Evolutionary conservation across 495 filamentous ascomycete species (phyloP).

Genomic region (Neurospora sp.): DNA sequence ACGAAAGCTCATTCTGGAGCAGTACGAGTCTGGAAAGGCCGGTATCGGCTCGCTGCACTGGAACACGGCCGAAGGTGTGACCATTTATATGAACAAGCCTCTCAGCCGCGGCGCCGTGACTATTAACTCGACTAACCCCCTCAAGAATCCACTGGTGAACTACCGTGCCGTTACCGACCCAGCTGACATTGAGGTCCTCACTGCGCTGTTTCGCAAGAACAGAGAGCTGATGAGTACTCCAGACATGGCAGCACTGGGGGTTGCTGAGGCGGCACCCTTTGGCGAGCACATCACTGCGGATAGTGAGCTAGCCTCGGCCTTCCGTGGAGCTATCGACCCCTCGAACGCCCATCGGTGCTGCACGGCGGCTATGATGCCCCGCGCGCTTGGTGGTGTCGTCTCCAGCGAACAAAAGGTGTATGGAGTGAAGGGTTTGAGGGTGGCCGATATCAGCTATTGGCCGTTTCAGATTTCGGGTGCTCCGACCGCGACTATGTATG

Average conservation of each 20-base stretch:
- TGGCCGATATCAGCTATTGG: slow-evolving; percentile 25
- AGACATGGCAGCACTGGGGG: slow-evolving; percentile 28
- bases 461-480: slow-evolving; percentile 35
- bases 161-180: slow-evolving; percentile 27
- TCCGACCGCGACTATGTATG: slow-evolving; percentile 39
- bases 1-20: slow-evolving; percentile 18
- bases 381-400: slow-evolving; percentile 33
- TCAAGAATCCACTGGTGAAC: slow-evolving; percentile 22
- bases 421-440: slow-evolving; percentile 34
- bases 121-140: slow-evolving; percentile 29
- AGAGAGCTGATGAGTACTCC: slow-evolving; percentile 32
- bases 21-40: slow-evolving; percentile 14
- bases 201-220: slow-evolving; percentile 23
- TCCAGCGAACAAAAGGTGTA: slow-evolving; percentile 38
- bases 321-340: slow-evolving; percentile 21
- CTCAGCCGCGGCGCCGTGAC: slow-evolving; percentile 32
- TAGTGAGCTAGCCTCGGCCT: slow-evolving; percentile 16
- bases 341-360: slow-evolving; percentile 27
- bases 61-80: slow-evolving; percentile 20
- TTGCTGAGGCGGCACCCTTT: slow-evolving; percentile 23
- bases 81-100: slow-evolving; percentile 29
- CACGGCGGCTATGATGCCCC: slow-evolving; percentile 38
- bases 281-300: slow-evolving; percentile 12
- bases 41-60: slow-evolving; percentile 23
- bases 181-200: slow-evolving; percentile 20